A percentile compares a stretch with the other conserved stretches of the same genome.
Evolutionary conservation across 1,284 basidiomycete genomes (phyloP).

Genomic region (Apiotrichum veenhuisii): DNA sequence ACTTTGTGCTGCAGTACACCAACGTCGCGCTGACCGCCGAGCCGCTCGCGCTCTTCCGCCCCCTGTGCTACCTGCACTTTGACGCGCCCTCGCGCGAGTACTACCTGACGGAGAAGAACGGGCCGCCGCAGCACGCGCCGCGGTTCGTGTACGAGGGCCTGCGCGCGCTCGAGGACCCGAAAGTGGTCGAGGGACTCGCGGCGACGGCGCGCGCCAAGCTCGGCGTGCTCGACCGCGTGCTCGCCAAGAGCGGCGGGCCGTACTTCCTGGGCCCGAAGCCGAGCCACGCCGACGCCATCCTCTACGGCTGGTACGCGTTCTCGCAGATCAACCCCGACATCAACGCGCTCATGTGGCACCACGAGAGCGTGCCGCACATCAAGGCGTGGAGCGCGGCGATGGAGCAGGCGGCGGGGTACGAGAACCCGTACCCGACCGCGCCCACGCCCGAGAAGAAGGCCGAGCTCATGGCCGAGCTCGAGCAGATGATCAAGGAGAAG

Average conservation of each 20-base stretch:
- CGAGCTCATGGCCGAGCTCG: background rate
- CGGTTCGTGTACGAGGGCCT: no score
- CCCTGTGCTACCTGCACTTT: background rate
- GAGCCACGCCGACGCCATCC: conserved; percentile 20
- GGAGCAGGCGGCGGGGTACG: background rate
- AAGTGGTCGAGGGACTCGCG: background rate
- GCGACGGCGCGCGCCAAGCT: background rate
- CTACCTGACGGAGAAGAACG: conserved; percentile 3
- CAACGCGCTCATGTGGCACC: conserved; percentile 14
- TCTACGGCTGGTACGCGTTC: conserved; percentile 21
- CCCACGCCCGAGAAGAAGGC: background rate
- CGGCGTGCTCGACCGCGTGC: background rate
- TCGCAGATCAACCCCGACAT: conserved; percentile 12
- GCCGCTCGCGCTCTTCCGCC: conserved; percentile 2
- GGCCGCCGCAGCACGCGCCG: background rate
- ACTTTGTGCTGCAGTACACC: background rate
- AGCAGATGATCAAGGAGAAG: background rate
- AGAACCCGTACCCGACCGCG: background rate
- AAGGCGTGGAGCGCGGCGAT: conserved; percentile 19
- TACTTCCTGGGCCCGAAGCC: conserved; percentile 10
- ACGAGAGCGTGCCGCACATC: conserved; percentile 12
- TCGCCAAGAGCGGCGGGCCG: background rate
- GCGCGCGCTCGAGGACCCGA: no score
- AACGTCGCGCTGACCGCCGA: background rate
- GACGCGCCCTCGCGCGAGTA: conserved; percentile 1